These are phyloP conservation scores for Penicillium sp. DNA, from an alignment of 2,329 filamentous ascomycete species.

Conservation along the genomic window DNA sequence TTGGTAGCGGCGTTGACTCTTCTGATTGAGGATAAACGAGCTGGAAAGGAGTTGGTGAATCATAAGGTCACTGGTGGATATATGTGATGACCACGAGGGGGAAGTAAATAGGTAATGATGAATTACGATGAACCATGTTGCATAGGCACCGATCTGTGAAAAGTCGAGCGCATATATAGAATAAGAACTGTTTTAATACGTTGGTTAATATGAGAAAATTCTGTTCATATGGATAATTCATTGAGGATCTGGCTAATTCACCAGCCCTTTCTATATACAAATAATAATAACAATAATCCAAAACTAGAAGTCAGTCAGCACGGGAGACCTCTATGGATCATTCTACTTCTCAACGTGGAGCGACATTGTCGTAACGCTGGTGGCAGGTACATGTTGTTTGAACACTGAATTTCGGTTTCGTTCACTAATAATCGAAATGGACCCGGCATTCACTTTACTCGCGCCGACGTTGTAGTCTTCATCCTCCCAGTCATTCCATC, in stretches of 20 bases:
- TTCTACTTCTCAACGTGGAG: neutral
- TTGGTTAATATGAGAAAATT: neutral
- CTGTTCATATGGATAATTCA: neutral
- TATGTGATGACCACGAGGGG: slow-evolving; percentile 7
- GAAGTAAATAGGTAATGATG: neutral
- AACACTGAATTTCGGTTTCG: neutral
- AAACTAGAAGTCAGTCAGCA: neutral
- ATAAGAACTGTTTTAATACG: neutral
- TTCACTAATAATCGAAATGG: neutral
- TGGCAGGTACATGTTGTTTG: neutral
- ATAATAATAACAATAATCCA: neutral
- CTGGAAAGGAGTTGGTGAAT: slow-evolving; percentile 17
- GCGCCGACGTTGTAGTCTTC: slow-evolving; percentile 1
- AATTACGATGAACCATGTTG: neutral
- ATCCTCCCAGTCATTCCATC: slow-evolving; percentile 33
- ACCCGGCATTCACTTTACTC: neutral
- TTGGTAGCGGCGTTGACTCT: slow-evolving; percentile 19
- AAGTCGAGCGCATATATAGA: neutral
- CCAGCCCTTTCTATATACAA: neutral
- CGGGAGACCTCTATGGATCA: neutral
- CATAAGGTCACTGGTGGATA: slow-evolving; percentile 18
- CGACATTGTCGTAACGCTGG: neutral
- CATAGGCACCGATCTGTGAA: neutral
- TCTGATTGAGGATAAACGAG: slow-evolving; percentile 22
- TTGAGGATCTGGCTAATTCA: neutral